Percentiles rank a stretch among this genome's conserved stretches.
Conservation (phyloP, 1,284 basidiomycete species). For the Ceratobasidium sp. region DNA sequence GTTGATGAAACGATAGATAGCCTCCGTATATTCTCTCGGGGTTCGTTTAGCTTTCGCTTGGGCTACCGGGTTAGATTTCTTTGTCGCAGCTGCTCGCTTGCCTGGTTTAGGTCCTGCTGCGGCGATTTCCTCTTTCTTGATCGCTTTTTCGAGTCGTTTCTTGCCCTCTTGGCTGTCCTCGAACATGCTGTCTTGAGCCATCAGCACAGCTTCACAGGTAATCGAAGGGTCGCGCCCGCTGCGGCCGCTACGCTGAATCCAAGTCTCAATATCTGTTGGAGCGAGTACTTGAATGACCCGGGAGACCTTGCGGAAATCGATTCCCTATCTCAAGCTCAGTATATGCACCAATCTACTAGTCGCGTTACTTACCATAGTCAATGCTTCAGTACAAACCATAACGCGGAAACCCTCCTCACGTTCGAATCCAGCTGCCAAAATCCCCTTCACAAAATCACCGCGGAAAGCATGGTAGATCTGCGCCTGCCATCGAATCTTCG, state of each 20-base stretch:
- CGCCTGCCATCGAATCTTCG: not conserved
- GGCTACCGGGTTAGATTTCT: too few species aligned
- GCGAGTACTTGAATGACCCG: not conserved
- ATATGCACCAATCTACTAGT: too few species aligned
- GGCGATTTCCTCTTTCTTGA: not conserved
- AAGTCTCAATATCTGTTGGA: not conserved
- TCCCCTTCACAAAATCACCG: not conserved
- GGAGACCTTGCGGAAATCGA: not conserved
- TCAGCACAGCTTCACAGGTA: not conserved
- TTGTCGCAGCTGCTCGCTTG: not conserved
- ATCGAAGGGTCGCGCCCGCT: not conserved
- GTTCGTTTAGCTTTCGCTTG: not conserved
- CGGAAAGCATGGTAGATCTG: constrained; percentile 1
- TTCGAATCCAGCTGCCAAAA: constrained; percentile 5
- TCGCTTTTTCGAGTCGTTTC: not conserved
- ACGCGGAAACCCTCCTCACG: not conserved
- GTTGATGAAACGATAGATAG: not conserved
- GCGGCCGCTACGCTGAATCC: not conserved
- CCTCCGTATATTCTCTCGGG: not conserved
- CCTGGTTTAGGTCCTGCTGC: not conserved
- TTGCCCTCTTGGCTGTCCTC: not conserved
- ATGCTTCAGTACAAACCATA: not conserved
- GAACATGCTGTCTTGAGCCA: constrained; percentile 8
- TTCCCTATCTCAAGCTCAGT: not conserved
- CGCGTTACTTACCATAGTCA: not conserved